phyloP scores from a whole-genome alignment of 2,329 filamentous ascomycete genomes.

The Trichoderma asperellum region DNA sequence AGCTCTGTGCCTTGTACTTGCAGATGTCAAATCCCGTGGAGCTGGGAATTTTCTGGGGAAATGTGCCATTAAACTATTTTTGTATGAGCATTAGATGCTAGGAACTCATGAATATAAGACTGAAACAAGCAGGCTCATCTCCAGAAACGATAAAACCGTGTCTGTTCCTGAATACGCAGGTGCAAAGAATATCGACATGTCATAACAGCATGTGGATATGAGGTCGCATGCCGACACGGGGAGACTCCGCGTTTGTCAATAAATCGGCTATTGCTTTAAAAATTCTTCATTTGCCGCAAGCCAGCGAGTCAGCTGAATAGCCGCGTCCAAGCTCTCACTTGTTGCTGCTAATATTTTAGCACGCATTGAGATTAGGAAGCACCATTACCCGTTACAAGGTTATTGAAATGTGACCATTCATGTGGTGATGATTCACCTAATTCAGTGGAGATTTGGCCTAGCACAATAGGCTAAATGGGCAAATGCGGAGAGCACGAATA shows the following conservation, averaged over 20 bases:
- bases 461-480: conserved; percentile 19
- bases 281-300: background rate
- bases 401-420: background rate
- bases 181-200: background rate
- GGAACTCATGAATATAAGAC: background rate
- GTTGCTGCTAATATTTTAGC: background rate
- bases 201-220: background rate
- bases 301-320: conserved; percentile 14
- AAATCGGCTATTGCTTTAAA: background rate
- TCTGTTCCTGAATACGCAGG: background rate
- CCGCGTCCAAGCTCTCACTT: background rate
- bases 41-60: background rate
- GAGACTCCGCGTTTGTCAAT: background rate
- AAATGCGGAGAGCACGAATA: conserved; percentile 16
- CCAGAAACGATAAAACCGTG: background rate
- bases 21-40: background rate
- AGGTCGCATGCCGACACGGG: background rate
- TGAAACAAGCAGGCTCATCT: background rate
- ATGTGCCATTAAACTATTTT: background rate
- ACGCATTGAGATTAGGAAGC: background rate
- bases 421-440: conserved; percentile 22
- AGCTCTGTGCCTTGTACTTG: background rate
- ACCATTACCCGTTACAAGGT: background rate
- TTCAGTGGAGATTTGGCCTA: conserved; percentile 19
- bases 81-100: background rate